Base-by-base conservation (phyloP, 108 stramenopile species). In the Cylindrotheca fusiformis region DNA sequence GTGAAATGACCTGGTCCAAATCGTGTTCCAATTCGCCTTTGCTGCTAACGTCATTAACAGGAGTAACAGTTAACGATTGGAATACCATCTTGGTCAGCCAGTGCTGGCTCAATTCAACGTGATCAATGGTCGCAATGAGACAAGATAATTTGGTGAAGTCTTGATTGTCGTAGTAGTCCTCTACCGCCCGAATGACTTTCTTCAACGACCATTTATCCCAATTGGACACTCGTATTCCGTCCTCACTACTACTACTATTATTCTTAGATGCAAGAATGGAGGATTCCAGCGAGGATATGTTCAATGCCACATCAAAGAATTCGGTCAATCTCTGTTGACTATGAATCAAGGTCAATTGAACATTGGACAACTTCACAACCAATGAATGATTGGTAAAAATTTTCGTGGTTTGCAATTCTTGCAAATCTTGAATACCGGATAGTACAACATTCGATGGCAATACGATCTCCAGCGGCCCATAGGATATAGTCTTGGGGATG, bases 1-100 rank as follows among this genome's bases (percentile, higher is more conserved):
- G 66, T 26, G 84, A 83, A 23, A 89, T 58, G 12, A 84, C 59
- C 27, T 61, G 33, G 54, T 89, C 88, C 14, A 86, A 58, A 57
- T 77, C 70, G 23, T 58, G 75, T 52, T 84, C 86, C n/a, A 87
- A 58, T 10, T 66, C 60, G 2, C 18, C 45, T 17, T 55, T 17
- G 0, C 41, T 12, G 54, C 28, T 19, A 19, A 5, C 4, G 24
- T 32, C 46, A 6, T 19, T 27, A 3, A 21, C 51, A 2, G 58
- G 52, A 22, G 52, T 52, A 0, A 72, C n/a, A 6, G 44, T 32
- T 1, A 72, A 24, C 36, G 63, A 51, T 24, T 64, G 57, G 52
- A 58, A n/a, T 0, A 54, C 21, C 2, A 76, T 29, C 18, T 30
- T 0, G 12, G 51, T 46, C 21, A 69, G 32, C 54, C 58, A 58